These are phyloP conservation scores for Paramecium sonneborni DNA, from an alignment of 73 alveolate species.

Conservation along the genomic window DNA sequence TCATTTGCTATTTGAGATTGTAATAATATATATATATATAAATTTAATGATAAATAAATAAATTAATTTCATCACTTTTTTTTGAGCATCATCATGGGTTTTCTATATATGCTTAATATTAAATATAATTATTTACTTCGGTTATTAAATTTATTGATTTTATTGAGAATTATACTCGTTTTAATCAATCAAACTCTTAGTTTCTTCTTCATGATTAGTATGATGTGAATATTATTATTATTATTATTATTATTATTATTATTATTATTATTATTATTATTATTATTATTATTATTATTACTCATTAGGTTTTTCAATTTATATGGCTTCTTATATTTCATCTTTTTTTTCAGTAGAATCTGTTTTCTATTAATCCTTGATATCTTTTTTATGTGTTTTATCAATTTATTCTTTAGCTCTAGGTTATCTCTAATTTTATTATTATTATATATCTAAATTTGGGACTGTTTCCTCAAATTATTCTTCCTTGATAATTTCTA, in stretches of 20 bases:
- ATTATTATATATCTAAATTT: background rate
- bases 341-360: background rate
- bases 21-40: no score
- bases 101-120: background rate
- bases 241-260: no score
- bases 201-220: background rate
- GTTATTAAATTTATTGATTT: background rate
- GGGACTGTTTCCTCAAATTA: slow-evolving; percentile 43
- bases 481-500: slow-evolving; percentile 39
- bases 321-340: background rate
- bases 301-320: background rate
- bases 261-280: no score
- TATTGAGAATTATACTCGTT: background rate
- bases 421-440: background rate
- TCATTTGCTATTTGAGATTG: no score
- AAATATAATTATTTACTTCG: background rate
- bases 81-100: slow-evolving; percentile 23
- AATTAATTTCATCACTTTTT: background rate
- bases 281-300: no score
- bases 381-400: background rate
- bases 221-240: background rate
- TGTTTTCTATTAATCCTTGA: background rate
- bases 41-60: background rate
- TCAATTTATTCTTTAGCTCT: background rate
- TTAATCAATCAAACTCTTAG: background rate